phyloP scores from a whole-genome alignment of 768 basidiomycete species.

The Udeniomyces megalosporus region DNA sequence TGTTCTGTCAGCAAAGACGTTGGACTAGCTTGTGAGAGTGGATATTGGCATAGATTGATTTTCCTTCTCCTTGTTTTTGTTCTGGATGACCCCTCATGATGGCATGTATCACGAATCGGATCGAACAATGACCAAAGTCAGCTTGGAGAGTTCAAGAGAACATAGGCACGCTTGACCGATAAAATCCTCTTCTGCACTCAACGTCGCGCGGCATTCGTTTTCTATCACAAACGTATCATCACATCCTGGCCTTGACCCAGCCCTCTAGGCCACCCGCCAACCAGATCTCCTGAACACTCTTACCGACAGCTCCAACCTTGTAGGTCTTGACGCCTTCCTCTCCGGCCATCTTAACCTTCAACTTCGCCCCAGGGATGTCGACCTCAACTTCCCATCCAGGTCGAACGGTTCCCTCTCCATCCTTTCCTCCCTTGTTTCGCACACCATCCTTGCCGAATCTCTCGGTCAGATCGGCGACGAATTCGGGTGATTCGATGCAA shows the following conservation, averaged over 20 bases:
- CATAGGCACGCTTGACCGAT: too few relatives aligned
- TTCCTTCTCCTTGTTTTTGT: too few relatives aligned
- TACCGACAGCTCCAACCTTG: slow-evolving; percentile 58
- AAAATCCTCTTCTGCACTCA: too few relatives aligned
- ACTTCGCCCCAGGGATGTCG: slow-evolving; percentile 52
- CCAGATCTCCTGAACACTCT: slow-evolving; percentile 96
- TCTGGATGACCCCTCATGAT: too few relatives aligned
- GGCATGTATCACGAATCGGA: too few relatives aligned
- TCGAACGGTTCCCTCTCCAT: slow-evolving; percentile 73
- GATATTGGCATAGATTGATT: too few relatives aligned
- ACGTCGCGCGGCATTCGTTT: too few relatives aligned
- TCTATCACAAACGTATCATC: too few relatives aligned
- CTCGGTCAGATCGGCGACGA: slow-evolving; percentile 67
- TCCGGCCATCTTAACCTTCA: slow-evolving; percentile 38
- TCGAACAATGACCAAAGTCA: too few relatives aligned
- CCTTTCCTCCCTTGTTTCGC: slow-evolving; percentile 59
- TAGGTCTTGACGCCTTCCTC: slow-evolving; percentile 40
- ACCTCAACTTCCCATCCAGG: slow-evolving; percentile 49
- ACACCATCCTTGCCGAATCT: slow-evolving; percentile 54
- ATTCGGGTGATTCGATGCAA: slow-evolving; percentile 78
- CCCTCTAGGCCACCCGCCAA: slow-evolving; percentile 86
- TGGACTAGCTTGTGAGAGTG: slow-evolving; percentile 27
- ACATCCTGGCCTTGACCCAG: slow-evolving; percentile 40
- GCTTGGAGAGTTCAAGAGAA: too few relatives aligned
- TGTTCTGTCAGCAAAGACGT: slow-evolving; percentile 23